Evolutionary conservation across 2,329 filamentous ascomycete species (phyloP).

Genomic region (Trichoderma sp.): DNA sequence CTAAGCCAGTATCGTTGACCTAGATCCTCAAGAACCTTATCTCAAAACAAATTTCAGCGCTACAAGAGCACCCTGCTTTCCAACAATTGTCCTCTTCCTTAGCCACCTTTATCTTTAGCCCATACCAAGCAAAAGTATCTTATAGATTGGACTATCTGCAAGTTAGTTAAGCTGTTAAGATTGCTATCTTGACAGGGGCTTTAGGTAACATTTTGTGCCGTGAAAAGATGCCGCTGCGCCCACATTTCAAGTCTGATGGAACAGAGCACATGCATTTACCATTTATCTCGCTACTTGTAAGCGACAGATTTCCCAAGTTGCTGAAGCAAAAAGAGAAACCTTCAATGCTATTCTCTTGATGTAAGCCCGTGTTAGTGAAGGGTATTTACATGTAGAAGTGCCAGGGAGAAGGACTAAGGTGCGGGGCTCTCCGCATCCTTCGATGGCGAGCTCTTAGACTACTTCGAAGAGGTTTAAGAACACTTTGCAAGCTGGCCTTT

Average conservation of each 20-base stretch:
- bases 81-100: neutral
- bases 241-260: too few species aligned
- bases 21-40: neutral
- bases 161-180: neutral
- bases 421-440: slow-evolving; percentile 12
- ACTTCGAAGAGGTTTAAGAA: neutral
- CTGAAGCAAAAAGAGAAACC: neutral
- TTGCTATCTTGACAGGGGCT: neutral
- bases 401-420: neutral
- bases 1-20: neutral
- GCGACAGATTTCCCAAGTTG: neutral
- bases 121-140: neutral
- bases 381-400: neutral
- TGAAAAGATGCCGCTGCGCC: neutral
- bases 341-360: neutral
- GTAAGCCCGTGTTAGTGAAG: neutral
- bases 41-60: neutral
- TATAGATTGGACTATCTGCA: neutral
- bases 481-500: neutral
- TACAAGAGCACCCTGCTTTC: neutral
- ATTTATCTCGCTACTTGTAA: neutral
- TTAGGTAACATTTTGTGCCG: neutral
- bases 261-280: neutral
- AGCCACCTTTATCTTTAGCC: neutral
- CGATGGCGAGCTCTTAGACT: neutral